Evolutionary conservation across 805 yeast genomes (phyloP), one percentile per base, ranked within the genome.

Genomic region (Monosporozyma servazzii): DNA sequence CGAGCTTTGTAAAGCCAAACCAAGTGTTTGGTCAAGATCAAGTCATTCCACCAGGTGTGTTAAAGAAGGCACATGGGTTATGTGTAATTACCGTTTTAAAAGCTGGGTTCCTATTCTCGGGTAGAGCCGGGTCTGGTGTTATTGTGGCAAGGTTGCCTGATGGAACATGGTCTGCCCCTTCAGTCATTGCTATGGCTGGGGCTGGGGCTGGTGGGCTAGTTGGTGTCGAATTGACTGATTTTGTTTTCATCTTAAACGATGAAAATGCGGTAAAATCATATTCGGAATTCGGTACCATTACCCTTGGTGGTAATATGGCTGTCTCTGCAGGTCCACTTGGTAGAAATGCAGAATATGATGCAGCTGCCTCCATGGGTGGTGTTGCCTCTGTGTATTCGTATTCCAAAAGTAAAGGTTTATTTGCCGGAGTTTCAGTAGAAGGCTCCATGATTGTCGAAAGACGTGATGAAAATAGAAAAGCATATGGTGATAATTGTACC

Each of bases 121-220:
- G 98, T 25, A 80, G 99, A 66, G 98, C 97, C 1, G 99, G 99
- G 20, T 86, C 96, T 1, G 99, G 99, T 55, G 86, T 93, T 29
- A 86, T 93, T 54, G 93, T 93, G 23, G 96, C 98, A 3, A 75
- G 97, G 53, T 75, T 93, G 49, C 91, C 93, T 1, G 97, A 91
- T 69, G 97, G 97, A 0, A 70, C 86, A 0, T 93, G 99, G 99
- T 89, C 97, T 13, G 95, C 97, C 2, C 99, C 99, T 1, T 84
- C 95, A 1, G 99, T 96, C 8, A 84, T 93, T 58, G 84, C 82
- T 47, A 86, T 97, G n/a, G 98, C 96, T 3, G 99, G 98, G 58
- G 98, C 97, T 2, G 99, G 99, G 61, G 97, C 93, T 3, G 99
- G 99, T 52, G 99, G 99, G 44, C 93, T 89, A 71, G 79, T 93